Evolutionary conservation across 73 alveolate species (phyloP).

Genomic region (Tetrahymena thermophila): DNA sequence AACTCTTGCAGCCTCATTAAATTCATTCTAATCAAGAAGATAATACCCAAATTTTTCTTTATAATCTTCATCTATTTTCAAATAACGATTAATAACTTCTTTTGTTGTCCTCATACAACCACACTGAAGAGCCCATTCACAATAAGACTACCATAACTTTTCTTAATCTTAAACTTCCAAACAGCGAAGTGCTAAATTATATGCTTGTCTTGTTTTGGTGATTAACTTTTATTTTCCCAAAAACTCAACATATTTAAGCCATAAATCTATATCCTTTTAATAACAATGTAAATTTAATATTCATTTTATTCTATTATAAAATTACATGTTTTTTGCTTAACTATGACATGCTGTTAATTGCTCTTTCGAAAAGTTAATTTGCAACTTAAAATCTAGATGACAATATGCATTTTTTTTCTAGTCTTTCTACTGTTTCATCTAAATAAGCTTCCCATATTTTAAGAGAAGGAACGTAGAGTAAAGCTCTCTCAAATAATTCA

Average conservation of each 20-base stretch:
- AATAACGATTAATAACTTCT: constrained; percentile 69
- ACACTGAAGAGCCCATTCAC: constrained; percentile 63
- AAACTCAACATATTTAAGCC: constrained; percentile 86
- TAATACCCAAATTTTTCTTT: constrained; percentile 82
- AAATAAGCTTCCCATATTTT: constrained; percentile 88
- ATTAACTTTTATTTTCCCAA: constrained; percentile 55
- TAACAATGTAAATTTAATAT: not conserved
- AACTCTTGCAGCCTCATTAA: constrained; percentile 65
- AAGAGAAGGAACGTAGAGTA: constrained; percentile 78
- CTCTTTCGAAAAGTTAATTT: constrained; percentile 73
- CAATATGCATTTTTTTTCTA: constrained; percentile 35
- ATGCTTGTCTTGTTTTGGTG: constrained; percentile 77
- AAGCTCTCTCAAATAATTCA: constrained; percentile 82
- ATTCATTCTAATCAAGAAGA: constrained; percentile 57
- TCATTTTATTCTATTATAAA: not conserved
- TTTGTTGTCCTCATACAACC: constrained; percentile 31
- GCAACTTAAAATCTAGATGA: constrained; percentile 54
- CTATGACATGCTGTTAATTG: constrained; percentile 65
- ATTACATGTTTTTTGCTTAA: not conserved
- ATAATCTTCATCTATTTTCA: constrained; percentile 68
- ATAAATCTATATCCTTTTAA: constrained; percentile 85
- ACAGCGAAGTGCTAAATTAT: constrained; percentile 74
- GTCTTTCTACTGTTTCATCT: constrained; percentile 67
- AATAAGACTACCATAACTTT: constrained; percentile 75
- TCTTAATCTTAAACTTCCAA: constrained; percentile 91